phyloP scores from a whole-genome alignment of 2,329 filamentous ascomycete species.

The Rugonectria rugulosa region DNA sequence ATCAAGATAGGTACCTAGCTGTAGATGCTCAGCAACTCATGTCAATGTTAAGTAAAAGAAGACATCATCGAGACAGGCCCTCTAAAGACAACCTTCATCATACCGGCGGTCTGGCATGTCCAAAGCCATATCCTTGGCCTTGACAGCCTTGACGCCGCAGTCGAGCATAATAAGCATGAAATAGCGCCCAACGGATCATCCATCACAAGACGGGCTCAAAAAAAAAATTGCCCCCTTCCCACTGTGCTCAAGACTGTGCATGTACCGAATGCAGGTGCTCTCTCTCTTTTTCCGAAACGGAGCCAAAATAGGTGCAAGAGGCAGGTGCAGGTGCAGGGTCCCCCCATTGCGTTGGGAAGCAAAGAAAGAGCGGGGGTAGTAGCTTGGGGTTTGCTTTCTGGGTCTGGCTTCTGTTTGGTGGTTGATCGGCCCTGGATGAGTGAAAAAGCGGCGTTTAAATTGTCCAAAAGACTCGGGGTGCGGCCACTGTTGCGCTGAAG shows the following conservation, averaged over 20 bases:
- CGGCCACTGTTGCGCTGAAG: background rate
- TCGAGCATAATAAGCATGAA: constrained; percentile 8
- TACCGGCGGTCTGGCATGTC: constrained; percentile 20
- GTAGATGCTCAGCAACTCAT: too few relatives aligned
- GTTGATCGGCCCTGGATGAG: constrained; percentile 8
- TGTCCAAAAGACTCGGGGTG: constrained; percentile 7
- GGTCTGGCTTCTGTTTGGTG: background rate
- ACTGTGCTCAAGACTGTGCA: constrained; percentile 23
- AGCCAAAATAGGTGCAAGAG: background rate
- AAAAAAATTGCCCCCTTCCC: constrained; percentile 2
- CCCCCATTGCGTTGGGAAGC: too few relatives aligned
- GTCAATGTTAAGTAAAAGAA: too few relatives aligned
- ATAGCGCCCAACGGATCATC: constrained; percentile 7
- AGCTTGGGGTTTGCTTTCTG: constrained; percentile 2
- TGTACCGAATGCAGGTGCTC: constrained; percentile 13
- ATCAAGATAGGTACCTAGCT: too few relatives aligned
- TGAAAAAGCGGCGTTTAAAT: constrained; percentile 11
- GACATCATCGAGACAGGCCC: too few relatives aligned
- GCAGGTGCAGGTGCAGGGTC: background rate
- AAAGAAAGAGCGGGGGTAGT: constrained; percentile 1
- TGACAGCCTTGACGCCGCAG: background rate
- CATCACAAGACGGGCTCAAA: constrained; percentile 8
- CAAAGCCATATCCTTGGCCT: constrained; percentile 5
- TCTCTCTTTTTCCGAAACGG: constrained; percentile 6
- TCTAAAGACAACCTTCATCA: too few relatives aligned